Conservation (phyloP, 768 basidiomycete genomes). For the Mycena haematopus region DNA sequence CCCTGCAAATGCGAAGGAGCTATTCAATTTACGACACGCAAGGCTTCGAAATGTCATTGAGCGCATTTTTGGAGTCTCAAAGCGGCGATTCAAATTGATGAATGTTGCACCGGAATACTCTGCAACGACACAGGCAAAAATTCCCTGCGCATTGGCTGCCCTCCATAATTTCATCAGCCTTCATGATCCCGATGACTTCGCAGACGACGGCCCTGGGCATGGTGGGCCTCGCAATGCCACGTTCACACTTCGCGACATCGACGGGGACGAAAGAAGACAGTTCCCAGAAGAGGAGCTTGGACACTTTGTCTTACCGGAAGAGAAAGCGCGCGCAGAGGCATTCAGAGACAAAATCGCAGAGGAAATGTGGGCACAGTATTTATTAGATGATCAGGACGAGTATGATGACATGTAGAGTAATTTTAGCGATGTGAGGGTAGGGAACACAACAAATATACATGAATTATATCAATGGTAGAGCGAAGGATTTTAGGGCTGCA, state of each 20-base stretch:
- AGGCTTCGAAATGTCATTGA: conserved; percentile 28
- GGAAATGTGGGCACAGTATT: too few species aligned
- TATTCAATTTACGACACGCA: conserved; percentile 32
- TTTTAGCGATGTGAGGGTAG: too few species aligned
- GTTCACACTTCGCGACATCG: background rate
- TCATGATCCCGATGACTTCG: too few species aligned
- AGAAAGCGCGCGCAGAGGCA: background rate
- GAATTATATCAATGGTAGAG: too few species aligned
- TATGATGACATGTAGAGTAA: too few species aligned
- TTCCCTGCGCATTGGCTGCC: too few species aligned
- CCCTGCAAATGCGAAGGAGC: conserved; percentile 8
- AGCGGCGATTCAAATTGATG: conserved; percentile 24
- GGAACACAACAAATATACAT: too few species aligned
- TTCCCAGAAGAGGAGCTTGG: conserved; percentile 4
- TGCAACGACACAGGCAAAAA: background rate
- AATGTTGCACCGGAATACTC: conserved; percentile 12
- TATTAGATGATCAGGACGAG: too few species aligned
- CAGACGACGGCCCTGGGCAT: too few species aligned
- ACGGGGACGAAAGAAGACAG: background rate
- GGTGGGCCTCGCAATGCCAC: background rate
- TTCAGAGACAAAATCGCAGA: background rate
- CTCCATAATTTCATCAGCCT: too few species aligned
- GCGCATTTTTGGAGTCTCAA: conserved; percentile 31
- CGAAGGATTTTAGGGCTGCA: too few species aligned
- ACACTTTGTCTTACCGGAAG: background rate